A percentile compares a stretch with the other conserved stretches of the same genome.
Evolutionary conservation across 2,329 filamentous ascomycete species (phyloP).

Genomic region (Ustulina deusta): DNA sequence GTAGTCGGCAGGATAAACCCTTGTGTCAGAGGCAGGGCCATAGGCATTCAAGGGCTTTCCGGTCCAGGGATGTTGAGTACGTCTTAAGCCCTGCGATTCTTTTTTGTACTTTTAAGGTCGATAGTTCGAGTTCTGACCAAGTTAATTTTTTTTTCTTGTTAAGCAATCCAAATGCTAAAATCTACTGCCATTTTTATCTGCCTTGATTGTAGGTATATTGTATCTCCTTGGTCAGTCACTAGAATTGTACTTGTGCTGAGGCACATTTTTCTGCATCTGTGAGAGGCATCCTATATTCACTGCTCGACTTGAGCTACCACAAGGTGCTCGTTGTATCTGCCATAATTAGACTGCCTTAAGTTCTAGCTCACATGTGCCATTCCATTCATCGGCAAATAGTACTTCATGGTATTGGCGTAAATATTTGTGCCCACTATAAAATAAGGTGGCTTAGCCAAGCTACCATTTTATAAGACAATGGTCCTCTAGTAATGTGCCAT

Average conservation of each 20-base stretch:
- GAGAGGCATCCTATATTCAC: background rate
- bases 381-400: slow-evolving; percentile 24
- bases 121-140: background rate
- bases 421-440: background rate
- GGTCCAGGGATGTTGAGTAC: background rate
- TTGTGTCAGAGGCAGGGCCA: background rate
- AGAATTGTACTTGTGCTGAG: background rate
- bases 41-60: background rate
- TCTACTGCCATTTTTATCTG: background rate
- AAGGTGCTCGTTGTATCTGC: background rate
- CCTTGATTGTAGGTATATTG: background rate
- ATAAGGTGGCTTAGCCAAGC: background rate
- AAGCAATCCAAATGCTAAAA: background rate
- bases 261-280: background rate
- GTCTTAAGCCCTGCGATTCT: background rate
- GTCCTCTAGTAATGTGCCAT: background rate
- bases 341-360: background rate
- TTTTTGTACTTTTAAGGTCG: background rate
- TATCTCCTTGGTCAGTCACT: background rate
- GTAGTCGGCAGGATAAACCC: background rate
- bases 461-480: background rate
- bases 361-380: background rate
- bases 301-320: background rate
- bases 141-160: background rate
- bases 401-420: slow-evolving; percentile 4